These are phyloP conservation scores for Verbascum thapsus DNA, from an alignment of 257 asterid genomes.

Conservation along the genomic window DNA sequence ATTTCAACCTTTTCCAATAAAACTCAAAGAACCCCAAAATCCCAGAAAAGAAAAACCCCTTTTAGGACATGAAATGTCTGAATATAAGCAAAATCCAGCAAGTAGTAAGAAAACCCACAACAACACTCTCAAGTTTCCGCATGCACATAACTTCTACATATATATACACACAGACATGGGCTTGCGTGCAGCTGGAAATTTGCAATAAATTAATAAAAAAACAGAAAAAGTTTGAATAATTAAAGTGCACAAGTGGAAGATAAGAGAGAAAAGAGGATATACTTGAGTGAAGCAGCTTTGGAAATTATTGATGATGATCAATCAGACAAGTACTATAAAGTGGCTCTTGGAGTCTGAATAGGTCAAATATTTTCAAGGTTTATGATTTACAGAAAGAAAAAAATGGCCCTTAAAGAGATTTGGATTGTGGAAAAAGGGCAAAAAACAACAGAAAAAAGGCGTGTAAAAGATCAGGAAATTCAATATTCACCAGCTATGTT, in stretches of 20 bases:
- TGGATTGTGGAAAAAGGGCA: no score
- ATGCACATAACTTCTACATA: slow-evolving; percentile 4
- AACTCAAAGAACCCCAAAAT: slow-evolving; percentile 7
- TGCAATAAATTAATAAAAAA: slow-evolving; percentile 7
- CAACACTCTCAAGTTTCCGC: slow-evolving; percentile 28
- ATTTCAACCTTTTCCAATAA: slow-evolving; percentile 8
- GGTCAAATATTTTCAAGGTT: slow-evolving; percentile 31
- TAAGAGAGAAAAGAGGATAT: slow-evolving; percentile 30
- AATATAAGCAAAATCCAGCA: slow-evolving; percentile 1
- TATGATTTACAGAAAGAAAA: background rate
- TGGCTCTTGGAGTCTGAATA: slow-evolving; percentile 32
- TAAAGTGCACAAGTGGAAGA: slow-evolving; percentile 13
- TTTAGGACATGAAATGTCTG: slow-evolving; percentile 3
- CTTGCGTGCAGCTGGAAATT: background rate
- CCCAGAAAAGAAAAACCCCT: slow-evolving; percentile 11
- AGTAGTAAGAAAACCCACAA: slow-evolving; percentile 19
- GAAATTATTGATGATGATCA: slow-evolving; percentile 1
- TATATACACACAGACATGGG: background rate
- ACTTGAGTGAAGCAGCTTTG: slow-evolving; percentile 21
- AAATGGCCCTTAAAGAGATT: slow-evolving; percentile 4
- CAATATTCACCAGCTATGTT: background rate
- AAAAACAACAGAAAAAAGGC: background rate
- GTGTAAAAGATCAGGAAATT: background rate
- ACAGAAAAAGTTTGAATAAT: background rate
- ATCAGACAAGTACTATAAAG: background rate